Conservation (phyloP, 257 asterid species). For the Cinchona pubescens region DNA sequence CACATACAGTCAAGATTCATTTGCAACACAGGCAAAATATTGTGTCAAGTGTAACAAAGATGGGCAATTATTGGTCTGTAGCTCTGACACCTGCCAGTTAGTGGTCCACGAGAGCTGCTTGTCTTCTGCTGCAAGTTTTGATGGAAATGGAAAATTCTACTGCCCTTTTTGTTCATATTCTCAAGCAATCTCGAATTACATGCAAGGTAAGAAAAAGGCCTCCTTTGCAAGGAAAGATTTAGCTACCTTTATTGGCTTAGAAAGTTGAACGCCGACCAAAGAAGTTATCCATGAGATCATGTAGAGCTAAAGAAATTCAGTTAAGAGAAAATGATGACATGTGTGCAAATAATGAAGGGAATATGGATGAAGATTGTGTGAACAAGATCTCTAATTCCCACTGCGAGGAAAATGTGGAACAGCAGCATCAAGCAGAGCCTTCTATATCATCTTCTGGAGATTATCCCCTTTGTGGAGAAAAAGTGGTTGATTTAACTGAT, state of each 20-base stretch:
- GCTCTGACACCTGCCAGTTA: conserved; percentile 45
- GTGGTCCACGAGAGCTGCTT: conserved; percentile 62
- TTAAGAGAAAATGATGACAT: conserved; percentile 1
- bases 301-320: conserved; percentile 11
- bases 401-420: conserved; percentile 25
- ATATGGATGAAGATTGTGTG: conserved; percentile 6
- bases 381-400: conserved; percentile 10
- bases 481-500: conserved; percentile 16
- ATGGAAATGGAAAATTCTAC: conserved; percentile 41
- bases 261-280: conserved; percentile 26
- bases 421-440: conserved; percentile 28
- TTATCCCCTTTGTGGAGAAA: conserved; percentile 27
- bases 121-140: conserved; percentile 44
- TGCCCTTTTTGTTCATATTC: conserved; percentile 82
- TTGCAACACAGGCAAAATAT: conserved; percentile 34
- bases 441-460: conserved; percentile 23
- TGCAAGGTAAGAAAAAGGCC: conserved; percentile 41
- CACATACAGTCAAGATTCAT: conserved; percentile 44
- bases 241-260: conserved; percentile 38
- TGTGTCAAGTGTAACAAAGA: conserved; percentile 54
- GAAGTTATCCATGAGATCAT: conserved; percentile 11
- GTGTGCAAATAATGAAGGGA: conserved; percentile 10
- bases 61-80: conserved; percentile 48
- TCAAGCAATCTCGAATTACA: conserved; percentile 50
- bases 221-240: conserved; percentile 53